Evolutionary conservation across 2,329 filamentous ascomycete species (phyloP).

Genomic region (Colletotrichum zoysiae): DNA sequence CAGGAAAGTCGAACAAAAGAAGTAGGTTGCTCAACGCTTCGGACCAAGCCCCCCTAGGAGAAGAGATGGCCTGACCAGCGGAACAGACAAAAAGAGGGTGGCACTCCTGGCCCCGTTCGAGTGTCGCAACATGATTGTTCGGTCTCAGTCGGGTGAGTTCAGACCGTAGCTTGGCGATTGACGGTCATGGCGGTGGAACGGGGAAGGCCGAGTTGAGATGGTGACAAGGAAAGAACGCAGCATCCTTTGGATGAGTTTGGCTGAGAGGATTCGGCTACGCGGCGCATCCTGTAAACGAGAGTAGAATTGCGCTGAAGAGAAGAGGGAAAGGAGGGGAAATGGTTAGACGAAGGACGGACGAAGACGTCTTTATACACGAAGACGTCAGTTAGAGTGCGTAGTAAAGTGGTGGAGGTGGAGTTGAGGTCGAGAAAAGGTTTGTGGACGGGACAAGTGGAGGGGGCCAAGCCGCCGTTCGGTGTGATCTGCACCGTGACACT

Average conservation of each 20-base stretch:
- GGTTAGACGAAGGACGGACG: constrained; percentile 12
- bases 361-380: constrained; percentile 39
- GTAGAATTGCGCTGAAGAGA: constrained; percentile 42
- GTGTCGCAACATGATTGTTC: constrained; percentile 14
- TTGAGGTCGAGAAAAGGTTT: constrained; percentile 43
- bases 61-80: constrained; percentile 32
- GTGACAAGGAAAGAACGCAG: constrained; percentile 24
- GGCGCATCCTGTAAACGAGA: constrained; percentile 39
- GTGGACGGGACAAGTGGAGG: constrained; percentile 31
- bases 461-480: constrained; percentile 30
- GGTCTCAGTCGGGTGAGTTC: not conserved
- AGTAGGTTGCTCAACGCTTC: constrained; percentile 29
- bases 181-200: constrained; percentile 30
- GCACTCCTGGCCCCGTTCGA: constrained; percentile 41
- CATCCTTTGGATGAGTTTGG: constrained; percentile 31
- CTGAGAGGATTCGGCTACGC: constrained; percentile 38
- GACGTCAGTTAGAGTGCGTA: not conserved
- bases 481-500: constrained; percentile 35
- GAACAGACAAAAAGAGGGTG: constrained; percentile 30
- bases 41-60: not conserved
- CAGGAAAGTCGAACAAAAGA: constrained; percentile 29
- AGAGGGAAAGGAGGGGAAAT: not conserved
- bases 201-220: constrained; percentile 38
- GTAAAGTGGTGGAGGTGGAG: constrained; percentile 13
- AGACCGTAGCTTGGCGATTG: constrained; percentile 5